phyloP scores from a whole-genome alignment of 345 rosid species.

The Corchorus olitorius region DNA sequence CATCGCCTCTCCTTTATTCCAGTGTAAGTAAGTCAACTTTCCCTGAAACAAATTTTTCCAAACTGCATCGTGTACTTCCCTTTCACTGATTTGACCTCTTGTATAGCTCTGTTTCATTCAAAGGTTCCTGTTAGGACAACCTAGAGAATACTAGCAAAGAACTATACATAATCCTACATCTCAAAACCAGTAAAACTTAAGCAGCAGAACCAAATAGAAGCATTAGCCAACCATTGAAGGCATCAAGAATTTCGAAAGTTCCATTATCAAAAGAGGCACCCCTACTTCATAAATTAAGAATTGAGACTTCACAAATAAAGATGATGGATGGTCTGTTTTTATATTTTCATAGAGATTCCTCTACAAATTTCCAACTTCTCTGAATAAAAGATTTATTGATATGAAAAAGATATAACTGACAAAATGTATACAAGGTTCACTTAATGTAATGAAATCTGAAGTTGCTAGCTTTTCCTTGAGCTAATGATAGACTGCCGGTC shows the following conservation, averaged over 20 bases:
- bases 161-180: background rate
- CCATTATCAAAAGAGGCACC: conserved; percentile 7
- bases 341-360: background rate
- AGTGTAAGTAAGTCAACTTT: conserved; percentile 71
- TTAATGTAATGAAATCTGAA: background rate
- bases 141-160: conserved; percentile 5
- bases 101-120: conserved; percentile 57
- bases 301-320: background rate
- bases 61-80: conserved; percentile 47
- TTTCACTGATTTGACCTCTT: conserved; percentile 55
- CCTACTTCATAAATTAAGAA: background rate
- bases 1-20: conserved; percentile 75
- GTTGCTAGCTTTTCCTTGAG: background rate
- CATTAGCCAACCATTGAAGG: background rate
- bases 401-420: background rate
- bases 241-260: background rate
- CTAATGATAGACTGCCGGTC: background rate
- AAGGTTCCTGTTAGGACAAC: conserved; percentile 17
- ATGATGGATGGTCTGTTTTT: background rate
- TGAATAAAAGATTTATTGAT: background rate
- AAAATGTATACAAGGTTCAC: background rate
- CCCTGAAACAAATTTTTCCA: conserved; percentile 76
- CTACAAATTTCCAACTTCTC: background rate
- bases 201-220: background rate
- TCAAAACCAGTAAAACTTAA: no score